phyloP scores from a whole-genome alignment of 2,329 filamentous ascomycete species.

The Colletotrichum liaoningense region DNA sequence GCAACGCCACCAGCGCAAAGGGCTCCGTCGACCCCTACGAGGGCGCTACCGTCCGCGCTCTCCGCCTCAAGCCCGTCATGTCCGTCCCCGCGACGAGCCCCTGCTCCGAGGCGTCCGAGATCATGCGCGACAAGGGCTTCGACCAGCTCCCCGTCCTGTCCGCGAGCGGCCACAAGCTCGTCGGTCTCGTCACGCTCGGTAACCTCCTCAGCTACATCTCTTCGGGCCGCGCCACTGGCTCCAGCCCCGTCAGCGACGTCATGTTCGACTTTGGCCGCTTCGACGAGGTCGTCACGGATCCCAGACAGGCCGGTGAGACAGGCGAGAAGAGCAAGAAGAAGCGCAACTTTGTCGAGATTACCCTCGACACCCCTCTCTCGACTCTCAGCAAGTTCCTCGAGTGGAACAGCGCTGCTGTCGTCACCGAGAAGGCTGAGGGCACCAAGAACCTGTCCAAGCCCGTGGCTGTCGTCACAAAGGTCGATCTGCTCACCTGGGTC shows the following conservation, averaged over 20 bases:
- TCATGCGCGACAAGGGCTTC: slow-evolving; percentile 98
- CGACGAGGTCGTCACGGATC: slow-evolving; percentile 91
- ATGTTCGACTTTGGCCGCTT: slow-evolving; percentile 97
- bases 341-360: slow-evolving; percentile 92
- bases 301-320: slow-evolving; percentile 67
- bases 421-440: slow-evolving; percentile 79
- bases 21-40: slow-evolving; percentile 73
- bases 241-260: slow-evolving; percentile 82
- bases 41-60: slow-evolving; percentile 81
- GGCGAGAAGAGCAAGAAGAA: slow-evolving; percentile 57
- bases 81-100: slow-evolving; percentile 78
- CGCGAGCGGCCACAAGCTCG: slow-evolving; percentile 75
- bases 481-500: slow-evolving; percentile 93
- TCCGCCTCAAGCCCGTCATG: slow-evolving; percentile 93
- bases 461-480: slow-evolving; percentile 93
- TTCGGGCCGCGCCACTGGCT: slow-evolving; percentile 79
- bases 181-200: slow-evolving; percentile 93
- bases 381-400: slow-evolving; percentile 94
- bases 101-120: slow-evolving; percentile 92
- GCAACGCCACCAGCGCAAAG: slow-evolving; percentile 46
- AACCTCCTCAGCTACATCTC: slow-evolving; percentile 94
- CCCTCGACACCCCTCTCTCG: slow-evolving; percentile 84
- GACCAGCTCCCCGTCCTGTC: slow-evolving; percentile 95
- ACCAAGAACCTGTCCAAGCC: slow-evolving; percentile 75
- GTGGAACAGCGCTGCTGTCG: slow-evolving; percentile 96